Base-by-base conservation (phyloP, 2,329 filamentous ascomycete species). In the Phyllosticta ampelicida region DNA sequence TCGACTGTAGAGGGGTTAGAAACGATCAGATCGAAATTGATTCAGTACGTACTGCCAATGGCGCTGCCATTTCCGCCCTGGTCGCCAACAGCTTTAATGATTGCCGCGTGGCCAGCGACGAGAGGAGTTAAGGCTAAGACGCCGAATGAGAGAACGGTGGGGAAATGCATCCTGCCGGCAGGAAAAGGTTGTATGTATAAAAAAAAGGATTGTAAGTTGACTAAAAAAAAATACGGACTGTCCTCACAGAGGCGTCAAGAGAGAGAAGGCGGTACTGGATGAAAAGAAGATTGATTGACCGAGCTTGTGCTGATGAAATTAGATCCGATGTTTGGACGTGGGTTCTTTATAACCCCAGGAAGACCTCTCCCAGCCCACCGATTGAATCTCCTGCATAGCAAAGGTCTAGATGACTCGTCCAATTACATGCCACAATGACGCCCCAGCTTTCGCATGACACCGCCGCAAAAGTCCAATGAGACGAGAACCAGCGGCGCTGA, bases 61-160 rank as follows among this genome's bases (percentile, higher is more conserved):
- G 74, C 75, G 44, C 68, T 73, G 51, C 75, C 74, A 48, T 72
- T 71, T 61, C 83, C 82, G 54, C 83, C 82, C 26, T 74, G 74
- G 64, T 85, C 74, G 60, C 83, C 83, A 48, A 75, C 76, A 29
- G 83, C 83, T 53, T 70, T 70, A 65, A 79, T 77, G 71, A 86
- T 84, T 64, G 79, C 82, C 60, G 77, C 77, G 75, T 86, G 84
- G 66, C 79, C 81, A 62, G 81, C 75, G 62, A 80, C 82, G 55
- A 86, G 76, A 62, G 78, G 73, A 65, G 77, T 77, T 61, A 77
- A 72, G 64, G 80, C 74, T 66, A 84, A 68, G 70, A 82, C 73
- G 66, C 76, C 72, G 66, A 81, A 69, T 62, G 73, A 63, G 63
- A 73, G 61, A 62, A 69, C 60, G 64, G 68, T 71, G 64, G 70